phyloP scores from a whole-genome alignment of 2,329 filamentous ascomycete genomes.

The Rhinocladiella similis region DNA sequence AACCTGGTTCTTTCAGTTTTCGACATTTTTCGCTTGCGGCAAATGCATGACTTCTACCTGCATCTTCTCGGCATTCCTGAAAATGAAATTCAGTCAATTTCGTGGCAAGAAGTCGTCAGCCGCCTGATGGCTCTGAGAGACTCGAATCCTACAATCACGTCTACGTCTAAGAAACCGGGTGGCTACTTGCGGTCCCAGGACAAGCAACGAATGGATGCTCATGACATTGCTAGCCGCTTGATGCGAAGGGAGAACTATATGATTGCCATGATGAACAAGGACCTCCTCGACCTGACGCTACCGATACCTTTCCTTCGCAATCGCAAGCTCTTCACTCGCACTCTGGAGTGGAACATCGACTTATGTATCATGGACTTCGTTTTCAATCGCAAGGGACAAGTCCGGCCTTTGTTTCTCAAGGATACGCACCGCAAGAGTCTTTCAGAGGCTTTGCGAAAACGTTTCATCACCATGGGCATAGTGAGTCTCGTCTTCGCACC shows the following conservation, averaged over 20 bases:
- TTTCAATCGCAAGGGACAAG: constrained; percentile 85
- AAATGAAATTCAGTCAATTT: constrained; percentile 88
- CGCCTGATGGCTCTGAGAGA: constrained; percentile 82
- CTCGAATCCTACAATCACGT: constrained; percentile 79
- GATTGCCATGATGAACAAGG: constrained; percentile 96
- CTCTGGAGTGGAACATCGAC: constrained; percentile 87
- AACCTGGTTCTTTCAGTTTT: constrained; percentile 73
- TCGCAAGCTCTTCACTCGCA: constrained; percentile 82
- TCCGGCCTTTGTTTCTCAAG: constrained; percentile 82
- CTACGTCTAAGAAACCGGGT: constrained; percentile 58
- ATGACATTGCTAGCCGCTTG: constrained; percentile 93
- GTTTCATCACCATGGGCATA: constrained; percentile 79
- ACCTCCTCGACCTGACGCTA: constrained; percentile 82
- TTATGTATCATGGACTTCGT: constrained; percentile 91
- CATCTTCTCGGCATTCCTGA: constrained; percentile 80
- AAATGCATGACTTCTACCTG: constrained; percentile 83
- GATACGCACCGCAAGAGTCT: constrained; percentile 76
- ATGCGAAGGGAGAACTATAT: constrained; percentile 98
- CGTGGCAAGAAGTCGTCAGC: constrained; percentile 87
- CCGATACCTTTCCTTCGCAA: constrained; percentile 80
- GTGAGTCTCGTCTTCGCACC: constrained; percentile 86
- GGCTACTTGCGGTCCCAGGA: constrained; percentile 76
- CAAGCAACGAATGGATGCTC: constrained; percentile 90
- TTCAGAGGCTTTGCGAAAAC: constrained; percentile 72
- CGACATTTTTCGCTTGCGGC: constrained; percentile 69